A percentile compares a stretch with the other conserved stretches of the same genome.
Evolutionary conservation across 129 eudicot species (phyloP).

Genomic region (Solidago caesia): DNA sequence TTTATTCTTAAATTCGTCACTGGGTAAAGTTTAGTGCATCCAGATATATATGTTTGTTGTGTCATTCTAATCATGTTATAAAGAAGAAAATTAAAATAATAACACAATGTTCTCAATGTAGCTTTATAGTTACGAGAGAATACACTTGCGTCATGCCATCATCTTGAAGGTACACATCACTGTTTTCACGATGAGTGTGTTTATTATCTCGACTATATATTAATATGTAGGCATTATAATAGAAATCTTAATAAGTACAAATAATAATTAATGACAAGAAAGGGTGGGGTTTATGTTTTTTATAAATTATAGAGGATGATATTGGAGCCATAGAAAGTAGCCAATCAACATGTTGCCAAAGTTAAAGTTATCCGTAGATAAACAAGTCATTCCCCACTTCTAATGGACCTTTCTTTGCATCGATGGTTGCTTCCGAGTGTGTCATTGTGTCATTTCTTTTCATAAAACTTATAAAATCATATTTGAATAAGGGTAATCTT

Average conservation of each 20-base stretch:
- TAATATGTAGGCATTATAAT: background rate
- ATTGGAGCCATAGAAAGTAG: slow-evolving; percentile 35
- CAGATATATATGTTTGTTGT: no score
- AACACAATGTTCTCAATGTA: background rate
- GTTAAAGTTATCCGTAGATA: slow-evolving; percentile 20
- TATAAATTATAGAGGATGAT: background rate
- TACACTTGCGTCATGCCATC: background rate
- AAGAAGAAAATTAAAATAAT: background rate
- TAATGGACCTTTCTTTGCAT: slow-evolving; percentile 29
- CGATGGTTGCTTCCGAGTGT: slow-evolving; percentile 21
- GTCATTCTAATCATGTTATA: no score
- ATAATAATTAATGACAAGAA: slow-evolving; percentile 19
- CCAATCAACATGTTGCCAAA: slow-evolving; percentile 39
- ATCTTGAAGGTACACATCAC: background rate
- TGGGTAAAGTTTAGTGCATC: no score
- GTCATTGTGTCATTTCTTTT: slow-evolving; percentile 19
- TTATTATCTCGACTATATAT: slow-evolving; percentile 6
- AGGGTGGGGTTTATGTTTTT: slow-evolving; percentile 15
- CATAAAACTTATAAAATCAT: background rate
- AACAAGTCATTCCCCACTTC: slow-evolving; percentile 32
- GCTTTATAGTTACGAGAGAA: background rate
- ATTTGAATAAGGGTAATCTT: background rate
- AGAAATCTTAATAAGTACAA: slow-evolving; percentile 2
- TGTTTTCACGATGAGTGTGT: slow-evolving; percentile 19
- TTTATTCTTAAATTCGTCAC: no score